Evolutionary conservation across 306 rosid species (phyloP).

Genomic region (Canavalia ensiformis): DNA sequence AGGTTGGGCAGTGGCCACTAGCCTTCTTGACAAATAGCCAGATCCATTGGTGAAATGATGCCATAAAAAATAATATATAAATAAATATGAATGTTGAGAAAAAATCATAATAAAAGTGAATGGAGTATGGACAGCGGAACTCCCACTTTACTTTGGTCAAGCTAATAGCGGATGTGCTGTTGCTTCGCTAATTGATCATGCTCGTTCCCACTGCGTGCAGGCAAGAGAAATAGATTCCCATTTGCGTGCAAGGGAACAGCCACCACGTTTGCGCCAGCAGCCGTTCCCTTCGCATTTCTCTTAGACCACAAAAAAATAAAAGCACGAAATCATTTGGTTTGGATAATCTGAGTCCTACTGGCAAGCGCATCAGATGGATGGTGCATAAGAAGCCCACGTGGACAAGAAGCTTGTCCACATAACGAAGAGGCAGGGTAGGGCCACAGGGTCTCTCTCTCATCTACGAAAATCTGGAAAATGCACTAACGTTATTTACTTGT

Average conservation of each 20-base stretch:
- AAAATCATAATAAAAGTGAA: neutral
- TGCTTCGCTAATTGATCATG: slow-evolving; percentile 1
- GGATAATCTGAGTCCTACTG: slow-evolving; percentile 58
- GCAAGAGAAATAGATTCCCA: slow-evolving; percentile 46
- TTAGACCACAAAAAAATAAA: slow-evolving; percentile 53
- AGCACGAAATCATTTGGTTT: slow-evolving; percentile 36
- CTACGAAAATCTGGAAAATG: slow-evolving; percentile 43
- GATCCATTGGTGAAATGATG: neutral
- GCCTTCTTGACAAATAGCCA: neutral
- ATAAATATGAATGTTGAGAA: neutral
- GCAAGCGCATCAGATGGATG: slow-evolving; percentile 47
- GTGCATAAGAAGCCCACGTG: slow-evolving; percentile 57
- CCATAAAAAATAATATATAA: neutral
- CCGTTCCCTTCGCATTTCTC: slow-evolving; percentile 41
- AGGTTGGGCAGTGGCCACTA: too few species aligned
- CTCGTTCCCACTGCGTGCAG: slow-evolving; percentile 53
- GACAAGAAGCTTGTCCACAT: slow-evolving; percentile 44
- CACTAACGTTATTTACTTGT: slow-evolving; percentile 22
- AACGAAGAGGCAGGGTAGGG: slow-evolving; percentile 22
- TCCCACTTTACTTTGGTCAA: neutral
- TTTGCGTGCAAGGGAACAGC: slow-evolving; percentile 62
- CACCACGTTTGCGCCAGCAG: slow-evolving; percentile 60
- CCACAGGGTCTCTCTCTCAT: neutral
- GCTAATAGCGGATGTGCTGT: neutral
- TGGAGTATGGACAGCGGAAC: neutral